Evolutionary conservation across 495 filamentous ascomycete species (phyloP), one percentile per base, ranked within the genome.

Genomic region (Neurospora cerealis): DNA sequence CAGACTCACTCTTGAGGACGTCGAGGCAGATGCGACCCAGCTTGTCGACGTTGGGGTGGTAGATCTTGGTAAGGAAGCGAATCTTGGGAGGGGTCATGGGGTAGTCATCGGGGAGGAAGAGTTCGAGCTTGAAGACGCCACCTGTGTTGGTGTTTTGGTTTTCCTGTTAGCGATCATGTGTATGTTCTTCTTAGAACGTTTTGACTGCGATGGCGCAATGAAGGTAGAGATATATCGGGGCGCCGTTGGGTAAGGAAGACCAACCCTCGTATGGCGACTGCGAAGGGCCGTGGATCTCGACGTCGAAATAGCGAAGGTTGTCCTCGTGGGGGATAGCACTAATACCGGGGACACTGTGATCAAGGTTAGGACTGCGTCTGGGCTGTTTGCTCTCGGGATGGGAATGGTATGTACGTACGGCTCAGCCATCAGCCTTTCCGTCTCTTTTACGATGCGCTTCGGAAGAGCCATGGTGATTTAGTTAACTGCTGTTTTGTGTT

Each of bases 71-170:
- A 24, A 99, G 84, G 83, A 99, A 99, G 46, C 96, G 92, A 76
- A 99, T 97, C 85, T 98, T 97, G 15, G 96, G 96, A 37, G 96
- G 96, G 41, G 93, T 96, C 96, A 99, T 99, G 11, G 96, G 96
- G 79, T 99, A 99, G 83, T 99, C 96, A 79, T 99, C 96, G 41
- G 96, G 96, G n/a, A 99, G 87, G 84, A 99, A 99, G 9, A 99
- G 88, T 83, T 99, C 96, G 73, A 98, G 93, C 80, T 95, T 94
- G 87, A 99, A 99, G 76, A 97, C 89, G 70, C 96, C 96, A 77
- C 93, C 96, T 97, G 76, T 66, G 69, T 34, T 34, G 28, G 7
- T 4, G 24, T 21, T 48, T 19, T 5, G 10, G 41, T 42, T 42
- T 17, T 19, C 41, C 4, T 66, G 54, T 66, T 66, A 66, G 54